Evolutionary conservation across 2,329 filamentous ascomycete genomes (phyloP).

Genomic region (Aspergillus flavus): DNA sequence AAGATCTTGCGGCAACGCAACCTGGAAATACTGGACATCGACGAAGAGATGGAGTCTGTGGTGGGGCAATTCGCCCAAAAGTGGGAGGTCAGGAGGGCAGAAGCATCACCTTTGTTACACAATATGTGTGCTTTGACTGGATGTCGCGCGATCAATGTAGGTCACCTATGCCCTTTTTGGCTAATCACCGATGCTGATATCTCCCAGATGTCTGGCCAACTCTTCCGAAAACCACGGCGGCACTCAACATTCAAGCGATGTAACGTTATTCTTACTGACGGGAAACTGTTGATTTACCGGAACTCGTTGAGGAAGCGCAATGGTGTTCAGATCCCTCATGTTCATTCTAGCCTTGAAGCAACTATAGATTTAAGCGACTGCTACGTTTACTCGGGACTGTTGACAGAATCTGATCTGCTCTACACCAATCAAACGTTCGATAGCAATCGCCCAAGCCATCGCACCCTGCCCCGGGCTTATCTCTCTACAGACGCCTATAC

Average conservation of each 20-base stretch:
- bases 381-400: constrained; percentile 66
- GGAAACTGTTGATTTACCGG: constrained; percentile 64
- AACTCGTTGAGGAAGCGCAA: constrained; percentile 58
- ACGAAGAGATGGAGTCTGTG: constrained; percentile 66
- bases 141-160: constrained; percentile 61
- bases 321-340: constrained; percentile 60
- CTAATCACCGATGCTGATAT: constrained; percentile 2
- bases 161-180: not conserved
- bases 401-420: constrained; percentile 64
- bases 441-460: constrained; percentile 61
- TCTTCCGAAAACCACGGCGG: constrained; percentile 66
- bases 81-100: constrained; percentile 67
- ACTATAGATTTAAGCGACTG: constrained; percentile 63
- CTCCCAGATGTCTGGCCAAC: constrained; percentile 57
- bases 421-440: constrained; percentile 68
- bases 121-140: constrained; percentile 67
- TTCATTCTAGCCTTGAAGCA: constrained; percentile 64
- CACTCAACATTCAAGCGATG: constrained; percentile 64
- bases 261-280: constrained; percentile 62
- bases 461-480: constrained; percentile 62
- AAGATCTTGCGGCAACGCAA: constrained; percentile 62
- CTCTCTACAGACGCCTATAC: constrained; percentile 62
- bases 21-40: constrained; percentile 61
- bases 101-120: constrained; percentile 66
- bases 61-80: constrained; percentile 69